A percentile compares a stretch with the other conserved stretches of the same genome.
These are phyloP conservation scores for Phytophthora foliorum DNA, from an alignment of 352 stramenopile species.

Conservation along the genomic window DNA sequence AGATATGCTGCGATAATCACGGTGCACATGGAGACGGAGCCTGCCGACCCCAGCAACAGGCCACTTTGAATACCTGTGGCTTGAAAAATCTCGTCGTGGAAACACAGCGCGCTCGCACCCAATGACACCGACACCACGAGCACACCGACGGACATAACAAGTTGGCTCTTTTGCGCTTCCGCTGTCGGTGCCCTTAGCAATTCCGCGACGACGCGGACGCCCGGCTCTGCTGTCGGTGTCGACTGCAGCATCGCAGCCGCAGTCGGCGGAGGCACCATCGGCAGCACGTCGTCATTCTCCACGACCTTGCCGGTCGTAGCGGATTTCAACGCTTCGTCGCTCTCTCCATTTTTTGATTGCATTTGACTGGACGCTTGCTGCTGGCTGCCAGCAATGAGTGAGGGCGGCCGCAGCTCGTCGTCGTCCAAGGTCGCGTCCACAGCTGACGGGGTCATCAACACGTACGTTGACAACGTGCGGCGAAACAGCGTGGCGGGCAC, in stretches of 20 bases:
- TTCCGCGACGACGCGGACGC: constrained; percentile 25
- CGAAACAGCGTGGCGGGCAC: constrained; percentile 27
- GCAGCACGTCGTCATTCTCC: background rate
- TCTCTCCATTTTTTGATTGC: background rate
- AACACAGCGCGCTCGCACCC: constrained; percentile 49
- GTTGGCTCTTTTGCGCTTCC: constrained; percentile 42
- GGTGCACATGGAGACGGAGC: constrained; percentile 68
- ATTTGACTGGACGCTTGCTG: background rate
- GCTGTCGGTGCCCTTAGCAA: constrained; percentile 32
- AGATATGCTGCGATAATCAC: constrained; percentile 63
- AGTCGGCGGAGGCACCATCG: constrained; percentile 10
- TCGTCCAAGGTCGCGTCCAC: constrained; percentile 25
- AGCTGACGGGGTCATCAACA: constrained; percentile 30
- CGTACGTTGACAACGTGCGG: constrained; percentile 33
- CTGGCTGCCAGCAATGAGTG: constrained; percentile 12
- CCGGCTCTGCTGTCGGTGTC: constrained; percentile 15
- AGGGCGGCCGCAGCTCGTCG: constrained; percentile 32
- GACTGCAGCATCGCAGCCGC: too few relatives aligned
- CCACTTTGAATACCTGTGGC: constrained; percentile 67
- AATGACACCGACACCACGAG: constrained; percentile 59
- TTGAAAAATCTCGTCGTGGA: constrained; percentile 53
- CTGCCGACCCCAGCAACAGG: constrained; percentile 67
- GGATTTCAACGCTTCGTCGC: background rate
- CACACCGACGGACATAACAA: constrained; percentile 50
- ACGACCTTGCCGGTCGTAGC: background rate